Evolutionary conservation across 139 green algal species (phyloP).

Genomic region (Spirogloea muscicola): DNA sequence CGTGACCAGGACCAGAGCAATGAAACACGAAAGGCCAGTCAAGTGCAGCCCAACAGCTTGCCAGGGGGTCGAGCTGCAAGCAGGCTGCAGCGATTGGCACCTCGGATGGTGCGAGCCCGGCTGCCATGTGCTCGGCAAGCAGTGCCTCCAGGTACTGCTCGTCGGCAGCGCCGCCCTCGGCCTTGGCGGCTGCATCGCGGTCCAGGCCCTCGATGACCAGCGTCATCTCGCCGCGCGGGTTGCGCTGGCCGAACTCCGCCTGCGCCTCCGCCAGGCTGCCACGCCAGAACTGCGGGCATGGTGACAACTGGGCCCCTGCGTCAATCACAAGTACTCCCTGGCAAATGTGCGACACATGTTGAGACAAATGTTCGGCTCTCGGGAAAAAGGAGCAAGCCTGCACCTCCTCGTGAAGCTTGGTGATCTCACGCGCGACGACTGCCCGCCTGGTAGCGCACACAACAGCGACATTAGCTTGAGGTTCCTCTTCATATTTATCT

Average conservation of each 20-base stretch:
- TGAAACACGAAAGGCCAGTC: too few relatives aligned
- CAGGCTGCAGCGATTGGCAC: background rate
- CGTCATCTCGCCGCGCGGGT: constrained; percentile 62
- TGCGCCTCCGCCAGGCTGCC: constrained; percentile 43
- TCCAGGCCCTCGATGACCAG: constrained; percentile 68
- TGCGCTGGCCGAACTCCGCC: constrained; percentile 9
- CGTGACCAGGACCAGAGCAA: too few relatives aligned
- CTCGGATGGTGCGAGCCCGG: background rate
- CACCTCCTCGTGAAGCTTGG: too few relatives aligned
- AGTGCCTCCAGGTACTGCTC: background rate
- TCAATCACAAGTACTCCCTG: constrained; percentile 55
- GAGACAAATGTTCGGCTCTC: constrained; percentile 16
- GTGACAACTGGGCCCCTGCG: constrained; percentile 74
- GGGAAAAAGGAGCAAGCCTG: constrained; percentile 57
- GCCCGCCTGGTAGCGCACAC: too few relatives aligned
- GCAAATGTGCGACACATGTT: background rate
- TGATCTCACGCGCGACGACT: too few relatives aligned
- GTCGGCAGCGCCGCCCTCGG: background rate
- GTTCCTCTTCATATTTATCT: too few relatives aligned
- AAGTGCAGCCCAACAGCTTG: too few relatives aligned
- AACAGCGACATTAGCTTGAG: too few relatives aligned
- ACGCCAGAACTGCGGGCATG: constrained; percentile 71
- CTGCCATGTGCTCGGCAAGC: background rate
- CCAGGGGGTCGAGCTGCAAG: too few relatives aligned
- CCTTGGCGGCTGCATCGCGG: too few relatives aligned